phyloP scores from a whole-genome alignment of 2,329 filamentous ascomycete genomes.

The Reticulascus tulasneorum region DNA sequence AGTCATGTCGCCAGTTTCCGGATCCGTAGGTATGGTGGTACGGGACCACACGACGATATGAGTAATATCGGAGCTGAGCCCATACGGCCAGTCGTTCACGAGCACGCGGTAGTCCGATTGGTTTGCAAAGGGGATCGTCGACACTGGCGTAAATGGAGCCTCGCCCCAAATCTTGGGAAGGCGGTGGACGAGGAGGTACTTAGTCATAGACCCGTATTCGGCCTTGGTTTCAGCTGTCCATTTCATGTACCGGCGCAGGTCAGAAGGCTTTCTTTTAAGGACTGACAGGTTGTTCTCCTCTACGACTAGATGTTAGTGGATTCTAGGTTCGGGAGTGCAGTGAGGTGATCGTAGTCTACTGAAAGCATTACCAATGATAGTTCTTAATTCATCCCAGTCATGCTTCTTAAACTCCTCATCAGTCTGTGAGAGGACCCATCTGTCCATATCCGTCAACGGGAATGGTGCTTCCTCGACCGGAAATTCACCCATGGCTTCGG shows the following conservation, averaged over 20 bases:
- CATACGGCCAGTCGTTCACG: slow-evolving; percentile 93
- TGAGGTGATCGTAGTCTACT: background rate
- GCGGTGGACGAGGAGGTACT: slow-evolving; percentile 71
- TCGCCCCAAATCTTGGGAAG: slow-evolving; percentile 63
- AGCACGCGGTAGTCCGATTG: slow-evolving; percentile 65
- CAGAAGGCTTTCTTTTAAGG: slow-evolving; percentile 76
- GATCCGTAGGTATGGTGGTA: slow-evolving; percentile 70
- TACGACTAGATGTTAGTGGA: too few relatives aligned
- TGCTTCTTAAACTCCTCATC: slow-evolving; percentile 70
- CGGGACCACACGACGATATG: slow-evolving; percentile 93
- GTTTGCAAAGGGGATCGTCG: slow-evolving; percentile 47
- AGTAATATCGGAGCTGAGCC: slow-evolving; percentile 59
- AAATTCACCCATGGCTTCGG: slow-evolving; percentile 40
- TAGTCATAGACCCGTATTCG: slow-evolving; percentile 74
- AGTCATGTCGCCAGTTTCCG: slow-evolving; percentile 68
- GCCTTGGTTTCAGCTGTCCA: slow-evolving; percentile 69
- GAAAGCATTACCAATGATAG: slow-evolving; percentile 58
- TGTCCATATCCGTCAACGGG: slow-evolving; percentile 56
- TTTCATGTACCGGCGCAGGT: slow-evolving; percentile 73
- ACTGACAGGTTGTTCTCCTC: slow-evolving; percentile 61
- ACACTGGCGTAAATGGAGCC: slow-evolving; percentile 51
- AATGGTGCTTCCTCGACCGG: slow-evolving; percentile 45
- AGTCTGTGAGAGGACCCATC: slow-evolving; percentile 54
- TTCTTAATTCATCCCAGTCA: slow-evolving; percentile 68
- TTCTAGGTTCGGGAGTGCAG: too few relatives aligned